Percentiles rank a stretch among this genome's conserved stretches.
phyloP scores from a whole-genome alignment of 495 filamentous ascomycete species.

The Aspergillus egyptiacus region DNA sequence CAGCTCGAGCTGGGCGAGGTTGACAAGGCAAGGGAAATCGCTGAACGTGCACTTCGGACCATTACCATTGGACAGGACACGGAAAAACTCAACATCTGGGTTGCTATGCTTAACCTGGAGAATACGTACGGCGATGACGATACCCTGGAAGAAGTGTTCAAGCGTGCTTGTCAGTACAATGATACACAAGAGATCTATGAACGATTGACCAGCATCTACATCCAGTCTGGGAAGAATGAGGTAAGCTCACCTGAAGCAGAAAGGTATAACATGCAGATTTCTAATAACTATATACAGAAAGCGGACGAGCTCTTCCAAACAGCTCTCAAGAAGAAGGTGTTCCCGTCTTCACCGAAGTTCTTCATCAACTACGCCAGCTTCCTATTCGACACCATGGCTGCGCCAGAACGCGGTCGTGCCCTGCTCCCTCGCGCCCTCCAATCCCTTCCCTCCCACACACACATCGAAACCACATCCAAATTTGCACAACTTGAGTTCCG shows the following conservation, averaged over 20 bases:
- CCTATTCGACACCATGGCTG: constrained; percentile 63
- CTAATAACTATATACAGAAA: constrained; percentile 54
- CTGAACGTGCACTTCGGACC: constrained; percentile 79
- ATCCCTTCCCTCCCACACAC: constrained; percentile 63
- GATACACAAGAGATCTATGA: constrained; percentile 87
- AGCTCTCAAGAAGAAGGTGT: constrained; percentile 82
- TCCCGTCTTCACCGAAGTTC: constrained; percentile 63
- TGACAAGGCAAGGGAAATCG: constrained; percentile 76
- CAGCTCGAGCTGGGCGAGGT: constrained; percentile 87
- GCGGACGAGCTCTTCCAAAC: constrained; percentile 83
- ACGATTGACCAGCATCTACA: constrained; percentile 85
- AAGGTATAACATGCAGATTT: not conserved
- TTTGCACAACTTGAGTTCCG: constrained; percentile 90
- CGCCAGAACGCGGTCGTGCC: constrained; percentile 67
- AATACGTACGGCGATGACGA: constrained; percentile 84
- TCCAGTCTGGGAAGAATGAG: constrained; percentile 76
- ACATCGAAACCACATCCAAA: constrained; percentile 72
- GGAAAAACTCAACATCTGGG: constrained; percentile 93
- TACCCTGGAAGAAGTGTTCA: constrained; percentile 80
- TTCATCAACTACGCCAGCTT: constrained; percentile 95
- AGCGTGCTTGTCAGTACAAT: constrained; percentile 88
- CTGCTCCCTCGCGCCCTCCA: constrained; percentile 84
- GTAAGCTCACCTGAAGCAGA: constrained; percentile 27
- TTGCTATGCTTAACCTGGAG: constrained; percentile 88
- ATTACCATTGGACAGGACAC: constrained; percentile 82